Conservation (phyloP, 176 grass and related monocot genomes). For the Cymbopogon citratus region DNA sequence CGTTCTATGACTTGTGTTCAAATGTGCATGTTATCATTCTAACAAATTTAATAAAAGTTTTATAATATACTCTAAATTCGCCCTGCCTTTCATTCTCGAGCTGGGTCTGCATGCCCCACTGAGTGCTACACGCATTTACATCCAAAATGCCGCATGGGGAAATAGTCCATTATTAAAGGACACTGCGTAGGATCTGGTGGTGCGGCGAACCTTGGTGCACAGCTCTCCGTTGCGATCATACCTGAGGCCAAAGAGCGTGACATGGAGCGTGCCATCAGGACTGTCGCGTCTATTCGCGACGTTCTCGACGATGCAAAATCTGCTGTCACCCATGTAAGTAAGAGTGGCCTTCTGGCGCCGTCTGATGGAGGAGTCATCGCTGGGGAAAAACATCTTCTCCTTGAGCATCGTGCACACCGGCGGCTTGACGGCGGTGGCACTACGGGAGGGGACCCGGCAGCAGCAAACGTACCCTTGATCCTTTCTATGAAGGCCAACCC, state of each 20-base stretch:
- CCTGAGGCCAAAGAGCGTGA: slow-evolving; percentile 12
- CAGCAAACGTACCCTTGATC: background rate
- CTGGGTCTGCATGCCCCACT: too few species aligned
- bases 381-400: too few species aligned
- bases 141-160: background rate
- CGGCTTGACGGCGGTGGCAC: background rate
- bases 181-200: background rate
- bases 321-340: slow-evolving; percentile 14
- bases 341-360: background rate
- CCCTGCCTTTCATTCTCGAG: too few species aligned
- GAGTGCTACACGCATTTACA: background rate
- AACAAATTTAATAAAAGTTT: too few species aligned
- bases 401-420: too few species aligned
- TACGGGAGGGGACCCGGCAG: background rate
- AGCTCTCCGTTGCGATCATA: background rate
- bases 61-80: too few species aligned
- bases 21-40: too few species aligned
- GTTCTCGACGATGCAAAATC: slow-evolving; percentile 1
- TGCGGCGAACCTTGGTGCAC: background rate
- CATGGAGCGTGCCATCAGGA: background rate
- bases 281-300: background rate
- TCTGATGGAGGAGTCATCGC: too few species aligned
- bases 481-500: background rate
- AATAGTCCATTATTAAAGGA: background rate
- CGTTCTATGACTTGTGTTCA: too few species aligned